phyloP scores from a whole-genome alignment of 176 grass and related monocot genomes.

The Chloris gayana region DNA sequence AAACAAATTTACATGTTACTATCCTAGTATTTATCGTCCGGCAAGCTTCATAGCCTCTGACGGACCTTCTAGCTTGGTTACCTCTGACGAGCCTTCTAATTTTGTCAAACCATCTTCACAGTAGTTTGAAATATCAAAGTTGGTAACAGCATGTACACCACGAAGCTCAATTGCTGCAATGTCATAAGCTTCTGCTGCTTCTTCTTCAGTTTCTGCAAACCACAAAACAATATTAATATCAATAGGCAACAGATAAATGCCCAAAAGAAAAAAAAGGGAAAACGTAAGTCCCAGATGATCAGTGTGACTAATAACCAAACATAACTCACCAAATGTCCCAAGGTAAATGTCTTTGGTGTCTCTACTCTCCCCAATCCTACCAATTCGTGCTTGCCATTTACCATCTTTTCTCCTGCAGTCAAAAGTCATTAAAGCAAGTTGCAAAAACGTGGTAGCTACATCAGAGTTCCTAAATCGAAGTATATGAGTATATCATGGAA shows the following conservation, averaged over 20 bases:
- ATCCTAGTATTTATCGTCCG: constrained; percentile 46
- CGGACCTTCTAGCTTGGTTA: constrained; percentile 34
- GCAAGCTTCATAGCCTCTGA: constrained; percentile 46
- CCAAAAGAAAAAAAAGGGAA: background rate
- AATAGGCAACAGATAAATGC: background rate
- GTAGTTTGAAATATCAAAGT: constrained; percentile 89
- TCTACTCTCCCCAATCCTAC: constrained; percentile 85
- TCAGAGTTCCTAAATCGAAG: constrained; percentile 19
- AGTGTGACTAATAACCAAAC: constrained; percentile 6
- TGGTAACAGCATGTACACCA: constrained; percentile 81
- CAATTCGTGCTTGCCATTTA: constrained; percentile 97
- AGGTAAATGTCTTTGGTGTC: constrained; percentile 98
- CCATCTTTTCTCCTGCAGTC: constrained; percentile 79
- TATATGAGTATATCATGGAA: no score
- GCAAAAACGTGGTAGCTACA: constrained; percentile 27
- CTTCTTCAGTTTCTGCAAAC: constrained; percentile 84
- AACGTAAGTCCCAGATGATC: constrained; percentile 9
- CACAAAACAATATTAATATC: background rate
- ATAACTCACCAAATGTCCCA: constrained; percentile 82
- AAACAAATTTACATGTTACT: constrained; percentile 53
- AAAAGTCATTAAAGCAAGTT: constrained; percentile 35
- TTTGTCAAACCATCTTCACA: constrained; percentile 55
- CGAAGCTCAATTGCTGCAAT: constrained; percentile 91
- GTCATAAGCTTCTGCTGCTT: constrained; percentile 95
- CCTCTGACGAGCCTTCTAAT: constrained; percentile 42